Percentiles rank a stretch among this genome's conserved stretches.
These are phyloP conservation scores for Mucor mucedo DNA, from an alignment of 371 early-diverging fungal genomes.

Conservation along the genomic window DNA sequence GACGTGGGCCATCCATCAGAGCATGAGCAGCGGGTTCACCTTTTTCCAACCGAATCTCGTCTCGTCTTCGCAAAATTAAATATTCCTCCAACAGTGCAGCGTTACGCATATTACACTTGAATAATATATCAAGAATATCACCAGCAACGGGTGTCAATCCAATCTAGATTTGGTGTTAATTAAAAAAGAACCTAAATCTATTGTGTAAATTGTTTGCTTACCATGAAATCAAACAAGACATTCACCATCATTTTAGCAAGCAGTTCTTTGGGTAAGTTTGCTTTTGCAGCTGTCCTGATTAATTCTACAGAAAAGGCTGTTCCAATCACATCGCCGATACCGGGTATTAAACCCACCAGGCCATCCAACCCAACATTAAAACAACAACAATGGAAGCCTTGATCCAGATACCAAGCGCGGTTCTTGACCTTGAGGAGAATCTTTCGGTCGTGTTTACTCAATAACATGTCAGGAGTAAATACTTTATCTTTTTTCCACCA, in stretches of 20 bases:
- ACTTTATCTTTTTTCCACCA: slow-evolving; percentile 37
- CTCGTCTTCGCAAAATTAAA: slow-evolving; percentile 43
- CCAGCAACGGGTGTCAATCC: slow-evolving; percentile 57
- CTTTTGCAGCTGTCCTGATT: slow-evolving; percentile 37
- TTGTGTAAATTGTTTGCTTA: slow-evolving; percentile 7
- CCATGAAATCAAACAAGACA: slow-evolving; percentile 52
- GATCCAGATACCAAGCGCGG: slow-evolving; percentile 44
- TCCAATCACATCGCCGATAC: slow-evolving; percentile 51
- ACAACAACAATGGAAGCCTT: slow-evolving; percentile 51
- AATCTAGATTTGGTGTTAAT: slow-evolving; percentile 16
- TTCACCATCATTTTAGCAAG: slow-evolving; percentile 50
- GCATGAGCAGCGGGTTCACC: slow-evolving; percentile 11
- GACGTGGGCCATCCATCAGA: slow-evolving; percentile 3
- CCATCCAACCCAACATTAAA: slow-evolving; percentile 52
- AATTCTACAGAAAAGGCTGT: slow-evolving; percentile 41
- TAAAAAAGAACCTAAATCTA: too few relatives aligned
- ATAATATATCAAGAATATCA: slow-evolving; percentile 55
- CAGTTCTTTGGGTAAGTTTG: slow-evolving; percentile 45
- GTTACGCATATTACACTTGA: slow-evolving; percentile 56
- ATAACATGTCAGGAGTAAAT: slow-evolving; percentile 38
- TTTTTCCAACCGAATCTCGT: slow-evolving; percentile 42
- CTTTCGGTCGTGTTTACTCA: slow-evolving; percentile 37
- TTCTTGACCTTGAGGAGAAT: slow-evolving; percentile 40
- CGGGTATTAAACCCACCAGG: slow-evolving; percentile 54
- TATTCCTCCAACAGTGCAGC: slow-evolving; percentile 50